phyloP scores from a whole-genome alignment of 345 rosid genomes.

The Citrus hindsii region DNA sequence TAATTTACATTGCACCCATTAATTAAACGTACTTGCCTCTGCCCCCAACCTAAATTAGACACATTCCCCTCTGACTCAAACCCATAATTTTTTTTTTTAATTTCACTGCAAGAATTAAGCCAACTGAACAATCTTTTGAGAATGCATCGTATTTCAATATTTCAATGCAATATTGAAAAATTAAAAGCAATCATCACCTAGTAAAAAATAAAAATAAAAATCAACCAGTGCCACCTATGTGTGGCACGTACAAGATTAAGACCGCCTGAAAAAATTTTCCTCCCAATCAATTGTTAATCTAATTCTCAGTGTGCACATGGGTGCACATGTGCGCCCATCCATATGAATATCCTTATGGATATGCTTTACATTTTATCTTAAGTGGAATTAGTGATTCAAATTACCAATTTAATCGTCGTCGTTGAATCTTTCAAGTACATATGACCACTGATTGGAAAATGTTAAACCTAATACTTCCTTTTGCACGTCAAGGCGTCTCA shows the following conservation, averaged over 20 bases:
- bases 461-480: not conserved
- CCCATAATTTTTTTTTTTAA: too few species aligned
- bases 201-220: too few species aligned
- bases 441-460: not conserved
- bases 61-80: too few species aligned
- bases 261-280: not conserved
- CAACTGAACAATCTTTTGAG: too few species aligned
- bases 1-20: too few species aligned
- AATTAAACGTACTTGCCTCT: too few species aligned
- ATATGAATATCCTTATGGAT: not conserved
- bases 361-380: not conserved
- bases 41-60: too few species aligned
- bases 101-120: too few species aligned
- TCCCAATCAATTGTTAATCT: not conserved
- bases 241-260: not conserved
- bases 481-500: not conserved
- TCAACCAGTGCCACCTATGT: not conserved
- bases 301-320: constrained; percentile 6
- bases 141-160: not conserved
- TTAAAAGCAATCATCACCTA: not conserved
- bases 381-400: not conserved
- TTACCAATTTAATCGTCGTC: not conserved
- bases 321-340: not conserved
- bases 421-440: not conserved
- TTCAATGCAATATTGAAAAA: too few species aligned